phyloP scores from a whole-genome alignment of 176 grass and related monocot species.

The Eremochloa ophiuroides region DNA sequence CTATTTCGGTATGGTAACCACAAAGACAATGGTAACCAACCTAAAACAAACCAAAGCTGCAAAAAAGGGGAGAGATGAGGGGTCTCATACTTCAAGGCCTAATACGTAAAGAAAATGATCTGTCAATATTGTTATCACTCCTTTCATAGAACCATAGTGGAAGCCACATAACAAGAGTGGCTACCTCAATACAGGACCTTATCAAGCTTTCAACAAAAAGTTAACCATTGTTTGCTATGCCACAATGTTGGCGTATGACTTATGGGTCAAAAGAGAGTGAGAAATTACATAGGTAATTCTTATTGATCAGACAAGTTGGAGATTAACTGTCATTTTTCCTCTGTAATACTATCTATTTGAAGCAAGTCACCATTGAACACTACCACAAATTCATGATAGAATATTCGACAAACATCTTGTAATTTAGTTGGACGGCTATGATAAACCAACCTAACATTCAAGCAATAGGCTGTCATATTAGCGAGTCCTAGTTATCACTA shows the following conservation, averaged over 20 bases:
- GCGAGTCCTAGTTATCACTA: conserved; percentile 41
- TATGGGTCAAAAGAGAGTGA: neutral
- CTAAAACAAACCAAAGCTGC: too few species aligned
- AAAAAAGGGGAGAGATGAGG: too few species aligned
- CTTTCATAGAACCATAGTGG: neutral
- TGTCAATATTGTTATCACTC: too few species aligned
- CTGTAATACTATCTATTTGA: conserved; percentile 2
- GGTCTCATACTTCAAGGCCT: too few species aligned
- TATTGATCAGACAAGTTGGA: conserved; percentile 8
- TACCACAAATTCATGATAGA: neutral
- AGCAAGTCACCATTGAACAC: conserved; percentile 4
- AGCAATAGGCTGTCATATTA: conserved; percentile 34
- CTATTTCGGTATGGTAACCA: too few species aligned
- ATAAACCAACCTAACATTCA: conserved; percentile 38
- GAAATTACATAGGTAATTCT: neutral
- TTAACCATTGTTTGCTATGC: neutral
- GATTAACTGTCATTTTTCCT: conserved; percentile 22
- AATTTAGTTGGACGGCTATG: conserved; percentile 18
- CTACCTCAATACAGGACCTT: neutral
- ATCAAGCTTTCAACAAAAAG: neutral
- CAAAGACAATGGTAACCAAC: too few species aligned
- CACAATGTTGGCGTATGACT: neutral
- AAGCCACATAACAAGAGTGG: neutral
- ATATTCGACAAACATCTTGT: neutral
- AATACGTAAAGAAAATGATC: too few species aligned